Evolutionary conservation across 75 land plant genomes (phyloP).

Genomic region (Sequoia sempervirens): DNA sequence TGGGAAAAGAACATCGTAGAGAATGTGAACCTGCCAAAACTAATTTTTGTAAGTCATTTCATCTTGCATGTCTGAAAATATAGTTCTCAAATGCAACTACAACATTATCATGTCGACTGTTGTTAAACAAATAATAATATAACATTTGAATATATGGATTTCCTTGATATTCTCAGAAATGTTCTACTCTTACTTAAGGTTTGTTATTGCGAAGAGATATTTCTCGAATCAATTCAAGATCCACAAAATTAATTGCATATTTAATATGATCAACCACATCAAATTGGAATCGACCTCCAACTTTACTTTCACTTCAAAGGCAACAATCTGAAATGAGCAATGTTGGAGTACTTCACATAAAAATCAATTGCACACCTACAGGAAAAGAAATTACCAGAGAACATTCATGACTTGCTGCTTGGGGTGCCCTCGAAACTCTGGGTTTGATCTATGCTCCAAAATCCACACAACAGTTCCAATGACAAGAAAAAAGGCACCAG

Average conservation of each 20-base stretch:
- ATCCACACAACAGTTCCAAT: conserved; percentile 48
- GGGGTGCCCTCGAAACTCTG: conserved; percentile 36
- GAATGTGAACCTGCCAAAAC: conserved; percentile 77
- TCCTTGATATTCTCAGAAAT: background rate
- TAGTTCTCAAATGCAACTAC: background rate
- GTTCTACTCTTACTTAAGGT: conserved; percentile 5
- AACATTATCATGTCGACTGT: background rate
- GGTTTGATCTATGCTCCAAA: conserved; percentile 35
- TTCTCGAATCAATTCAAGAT: background rate
- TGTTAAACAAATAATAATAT: background rate
- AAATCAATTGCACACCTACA: conserved; percentile 16
- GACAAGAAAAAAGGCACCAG: conserved; percentile 30
- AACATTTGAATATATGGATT: background rate
- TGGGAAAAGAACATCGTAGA: conserved; percentile 83
- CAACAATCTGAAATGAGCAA: background rate
- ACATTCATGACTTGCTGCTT: conserved; percentile 23
- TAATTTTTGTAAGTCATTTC: background rate
- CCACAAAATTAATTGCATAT: background rate
- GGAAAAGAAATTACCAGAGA: conserved; percentile 21
- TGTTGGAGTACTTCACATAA: conserved; percentile 11
- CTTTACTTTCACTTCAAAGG: background rate
- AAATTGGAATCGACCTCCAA: background rate
- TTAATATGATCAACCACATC: background rate
- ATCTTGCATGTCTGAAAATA: background rate
- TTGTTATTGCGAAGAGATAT: background rate